Evolutionary conservation across 495 filamentous ascomycete genomes (phyloP).

Genomic region (Oidiodendron maius): DNA sequence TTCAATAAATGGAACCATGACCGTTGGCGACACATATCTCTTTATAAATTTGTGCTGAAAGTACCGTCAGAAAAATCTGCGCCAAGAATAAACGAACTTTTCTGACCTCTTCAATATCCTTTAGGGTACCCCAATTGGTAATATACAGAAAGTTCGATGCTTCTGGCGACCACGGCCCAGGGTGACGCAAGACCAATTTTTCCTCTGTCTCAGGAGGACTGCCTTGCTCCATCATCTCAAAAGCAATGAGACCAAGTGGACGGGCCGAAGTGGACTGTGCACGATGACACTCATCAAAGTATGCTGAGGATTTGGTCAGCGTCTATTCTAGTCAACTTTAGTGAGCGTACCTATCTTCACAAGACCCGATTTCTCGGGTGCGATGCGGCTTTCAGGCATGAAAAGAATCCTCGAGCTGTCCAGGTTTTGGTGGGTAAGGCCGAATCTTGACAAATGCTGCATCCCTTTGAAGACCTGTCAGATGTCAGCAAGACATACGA

Average conservation of each 20-base stretch:
- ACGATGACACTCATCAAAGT: slow-evolving; percentile 13
- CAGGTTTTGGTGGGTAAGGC: slow-evolving; percentile 2
- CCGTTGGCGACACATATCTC: slow-evolving; percentile 9
- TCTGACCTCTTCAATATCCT: slow-evolving; percentile 10
- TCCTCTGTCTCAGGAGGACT: slow-evolving; percentile 6
- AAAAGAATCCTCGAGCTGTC: slow-evolving; percentile 12
- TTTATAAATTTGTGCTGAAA: slow-evolving; percentile 10
- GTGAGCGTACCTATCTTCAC: slow-evolving; percentile 9
- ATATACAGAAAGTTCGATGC: slow-evolving; percentile 14
- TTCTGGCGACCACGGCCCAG: slow-evolving; percentile 12
- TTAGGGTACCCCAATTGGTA: slow-evolving; percentile 8
- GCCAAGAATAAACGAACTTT: neutral
- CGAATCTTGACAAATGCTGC: slow-evolving; percentile 10
- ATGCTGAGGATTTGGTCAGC: slow-evolving; percentile 1
- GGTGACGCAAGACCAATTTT: slow-evolving; percentile 9
- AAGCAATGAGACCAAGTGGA: slow-evolving; percentile 10
- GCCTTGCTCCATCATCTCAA: slow-evolving; percentile 14
- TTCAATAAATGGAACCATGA: slow-evolving; percentile 17
- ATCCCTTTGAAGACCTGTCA: slow-evolving; percentile 10
- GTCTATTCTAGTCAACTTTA: neutral
- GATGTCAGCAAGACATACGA: slow-evolving; percentile 2
- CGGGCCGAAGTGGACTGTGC: slow-evolving; percentile 6
- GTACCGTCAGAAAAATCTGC: neutral
- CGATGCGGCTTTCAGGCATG: slow-evolving; percentile 3
- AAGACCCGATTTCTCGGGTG: neutral